These are phyloP conservation scores for Gossypium longicalyx DNA, from an alignment of 345 rosid species.

Conservation along the genomic window DNA sequence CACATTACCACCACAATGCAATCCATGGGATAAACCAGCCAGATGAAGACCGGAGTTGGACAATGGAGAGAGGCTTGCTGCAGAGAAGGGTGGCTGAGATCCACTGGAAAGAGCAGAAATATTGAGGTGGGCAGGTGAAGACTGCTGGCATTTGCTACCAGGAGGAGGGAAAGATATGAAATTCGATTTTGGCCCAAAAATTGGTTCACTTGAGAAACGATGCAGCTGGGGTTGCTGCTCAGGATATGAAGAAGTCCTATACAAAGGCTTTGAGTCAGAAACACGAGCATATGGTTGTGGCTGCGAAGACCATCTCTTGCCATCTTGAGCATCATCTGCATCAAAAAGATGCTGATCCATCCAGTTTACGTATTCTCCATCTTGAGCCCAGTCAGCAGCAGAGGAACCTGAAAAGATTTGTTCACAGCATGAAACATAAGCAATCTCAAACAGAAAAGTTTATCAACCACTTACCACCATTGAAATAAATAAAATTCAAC, in stretches of 20 bases:
- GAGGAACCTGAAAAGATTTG: conserved; percentile 66
- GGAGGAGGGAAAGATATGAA: conserved; percentile 85
- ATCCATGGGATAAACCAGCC: conserved; percentile 59
- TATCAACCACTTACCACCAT: neutral
- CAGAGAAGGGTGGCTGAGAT: conserved; percentile 49
- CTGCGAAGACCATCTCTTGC: conserved; percentile 81
- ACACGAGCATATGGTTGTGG: conserved; percentile 47
- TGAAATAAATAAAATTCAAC: neutral
- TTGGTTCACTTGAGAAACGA: conserved; percentile 64
- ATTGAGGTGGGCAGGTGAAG: conserved; percentile 53
- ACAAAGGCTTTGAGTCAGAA: conserved; percentile 56
- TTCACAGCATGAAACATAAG: neutral
- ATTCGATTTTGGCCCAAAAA: conserved; percentile 55
- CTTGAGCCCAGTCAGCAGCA: conserved; percentile 83
- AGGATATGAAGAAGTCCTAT: conserved; percentile 90
- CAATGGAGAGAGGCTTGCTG: conserved; percentile 52
- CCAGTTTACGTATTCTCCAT: conserved; percentile 65
- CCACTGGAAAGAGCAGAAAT: conserved; percentile 51
- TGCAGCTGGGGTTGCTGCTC: conserved; percentile 60
- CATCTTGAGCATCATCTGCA: conserved; percentile 53
- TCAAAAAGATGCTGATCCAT: conserved; percentile 60
- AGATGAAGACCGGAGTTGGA: conserved; percentile 54
- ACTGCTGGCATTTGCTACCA: conserved; percentile 53
- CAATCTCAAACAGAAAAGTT: neutral
- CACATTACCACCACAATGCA: conserved; percentile 58